These are phyloP conservation scores for Thelonectria blattea DNA, from an alignment of 2,329 filamentous ascomycete genomes.

Conservation along the genomic window DNA sequence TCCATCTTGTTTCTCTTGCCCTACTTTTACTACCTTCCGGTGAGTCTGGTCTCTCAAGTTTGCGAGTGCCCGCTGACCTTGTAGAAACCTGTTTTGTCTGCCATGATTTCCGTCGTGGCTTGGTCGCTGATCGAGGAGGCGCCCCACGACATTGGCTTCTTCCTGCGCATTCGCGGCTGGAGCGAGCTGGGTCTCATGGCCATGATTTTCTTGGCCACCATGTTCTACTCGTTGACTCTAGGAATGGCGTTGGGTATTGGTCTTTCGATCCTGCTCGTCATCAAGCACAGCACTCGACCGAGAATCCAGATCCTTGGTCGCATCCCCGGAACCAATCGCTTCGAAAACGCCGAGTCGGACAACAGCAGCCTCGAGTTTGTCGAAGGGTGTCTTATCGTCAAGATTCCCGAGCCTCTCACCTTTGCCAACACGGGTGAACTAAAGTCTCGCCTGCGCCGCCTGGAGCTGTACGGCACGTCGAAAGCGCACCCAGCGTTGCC, in stretches of 20 bases:
- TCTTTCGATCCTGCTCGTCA: conserved; percentile 85
- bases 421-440: conserved; percentile 97
- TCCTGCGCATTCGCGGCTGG: conserved; percentile 83
- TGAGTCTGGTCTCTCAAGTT: conserved; percentile 52
- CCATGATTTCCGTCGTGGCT: conserved; percentile 95
- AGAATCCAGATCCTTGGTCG: conserved; percentile 96
- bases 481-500: conserved; percentile 87
- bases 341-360: conserved; percentile 82
- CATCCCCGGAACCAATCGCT: conserved; percentile 80
- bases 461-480: conserved; percentile 90
- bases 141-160: conserved; percentile 90
- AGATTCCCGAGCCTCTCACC: conserved; percentile 94
- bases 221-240: conserved; percentile 92
- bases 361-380: conserved; percentile 82
- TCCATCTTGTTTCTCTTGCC: conserved; percentile 84
- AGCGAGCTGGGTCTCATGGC: conserved; percentile 86
- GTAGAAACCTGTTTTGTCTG: conserved; percentile 88
- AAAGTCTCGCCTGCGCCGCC: conserved; percentile 78
- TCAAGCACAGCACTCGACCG: conserved; percentile 87
- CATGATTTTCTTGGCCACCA: conserved; percentile 87
- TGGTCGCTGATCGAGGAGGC: conserved; percentile 95
- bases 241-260: conserved; percentile 95
- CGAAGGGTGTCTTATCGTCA: conserved; percentile 92
- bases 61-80: conserved; percentile 8
- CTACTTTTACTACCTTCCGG: conserved; percentile 95